Evolutionary conservation across 73 alveolate genomes (phyloP).

Genomic region (Blepharisma japonicum): DNA sequence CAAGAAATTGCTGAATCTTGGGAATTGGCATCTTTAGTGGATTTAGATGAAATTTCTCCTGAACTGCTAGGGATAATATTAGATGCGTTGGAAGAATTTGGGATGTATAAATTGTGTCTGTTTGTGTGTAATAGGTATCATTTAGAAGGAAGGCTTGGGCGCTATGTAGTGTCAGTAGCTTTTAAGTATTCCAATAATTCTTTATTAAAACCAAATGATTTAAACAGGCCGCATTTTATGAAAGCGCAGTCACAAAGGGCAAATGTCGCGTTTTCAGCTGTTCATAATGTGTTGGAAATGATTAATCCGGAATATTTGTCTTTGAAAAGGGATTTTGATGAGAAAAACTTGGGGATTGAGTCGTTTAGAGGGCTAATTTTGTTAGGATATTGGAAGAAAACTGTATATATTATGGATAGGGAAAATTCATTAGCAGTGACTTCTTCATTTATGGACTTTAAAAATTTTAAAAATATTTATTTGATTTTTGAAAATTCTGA

Average conservation of each 20-base stretch:
- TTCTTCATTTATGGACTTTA: constrained; percentile 32
- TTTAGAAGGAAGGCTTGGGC: constrained; percentile 63
- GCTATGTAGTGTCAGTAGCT: constrained; percentile 67
- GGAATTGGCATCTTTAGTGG: constrained; percentile 52
- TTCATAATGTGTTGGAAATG: constrained; percentile 71
- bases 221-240: no score
- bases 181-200: constrained; percentile 69
- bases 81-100: constrained; percentile 78
- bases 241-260: constrained; percentile 40
- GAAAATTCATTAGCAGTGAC: constrained; percentile 38
- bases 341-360: constrained; percentile 33
- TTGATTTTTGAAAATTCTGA: no score
- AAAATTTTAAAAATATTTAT: background rate
- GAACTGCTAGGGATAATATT: constrained; percentile 62
- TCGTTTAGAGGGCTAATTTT: constrained; percentile 32
- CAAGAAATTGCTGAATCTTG: constrained; percentile 28
- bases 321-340: constrained; percentile 44
- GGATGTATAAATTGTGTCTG: constrained; percentile 66
- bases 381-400: constrained; percentile 50
- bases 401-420: constrained; percentile 33
- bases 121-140: constrained; percentile 83
- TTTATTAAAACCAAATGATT: constrained; percentile 18
- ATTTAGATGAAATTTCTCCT: constrained; percentile 69
- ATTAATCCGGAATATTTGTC: constrained; percentile 65
- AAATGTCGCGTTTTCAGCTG: constrained; percentile 68